A percentile compares a stretch with the other conserved stretches of the same genome.
Conservation (phyloP, 306 rosid genomes). For the Vicia faba region DNA sequence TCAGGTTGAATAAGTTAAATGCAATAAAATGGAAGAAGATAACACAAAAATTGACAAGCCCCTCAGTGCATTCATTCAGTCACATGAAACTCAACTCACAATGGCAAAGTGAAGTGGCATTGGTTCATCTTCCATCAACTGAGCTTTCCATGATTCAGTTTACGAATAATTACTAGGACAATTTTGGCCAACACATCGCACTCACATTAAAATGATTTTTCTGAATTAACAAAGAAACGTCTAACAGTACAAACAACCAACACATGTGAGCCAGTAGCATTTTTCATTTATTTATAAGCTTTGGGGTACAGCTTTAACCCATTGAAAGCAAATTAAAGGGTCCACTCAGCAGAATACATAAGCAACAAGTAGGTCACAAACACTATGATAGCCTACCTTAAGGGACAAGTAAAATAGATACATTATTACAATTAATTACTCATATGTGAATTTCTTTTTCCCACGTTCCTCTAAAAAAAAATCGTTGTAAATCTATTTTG, state of each 20-base stretch:
- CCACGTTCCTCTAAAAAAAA: too few relatives aligned
- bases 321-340: constrained; percentile 40
- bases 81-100: constrained; percentile 28
- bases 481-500: too few relatives aligned
- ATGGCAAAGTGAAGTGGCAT: constrained; percentile 17
- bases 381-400: constrained; percentile 34
- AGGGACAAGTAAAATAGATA: constrained; percentile 1
- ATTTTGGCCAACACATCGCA: constrained; percentile 37
- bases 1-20: not conserved
- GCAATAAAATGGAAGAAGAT: constrained; percentile 9
- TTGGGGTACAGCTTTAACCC: constrained; percentile 51
- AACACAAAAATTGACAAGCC: not conserved
- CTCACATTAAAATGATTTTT: constrained; percentile 26
- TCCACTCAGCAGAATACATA: constrained; percentile 37
- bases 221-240: not conserved
- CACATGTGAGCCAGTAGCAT: constrained; percentile 35
- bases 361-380: constrained; percentile 39
- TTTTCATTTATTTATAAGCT: constrained; percentile 38
- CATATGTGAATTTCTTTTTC: too few relatives aligned
- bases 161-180: constrained; percentile 16
- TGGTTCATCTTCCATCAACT: constrained; percentile 39
- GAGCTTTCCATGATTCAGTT: constrained; percentile 30
- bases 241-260: constrained; percentile 19
- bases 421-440: not conserved
- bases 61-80: constrained; percentile 3